phyloP scores from a whole-genome alignment of 164 flowering plant species.

The Echeveria elegans region DNA sequence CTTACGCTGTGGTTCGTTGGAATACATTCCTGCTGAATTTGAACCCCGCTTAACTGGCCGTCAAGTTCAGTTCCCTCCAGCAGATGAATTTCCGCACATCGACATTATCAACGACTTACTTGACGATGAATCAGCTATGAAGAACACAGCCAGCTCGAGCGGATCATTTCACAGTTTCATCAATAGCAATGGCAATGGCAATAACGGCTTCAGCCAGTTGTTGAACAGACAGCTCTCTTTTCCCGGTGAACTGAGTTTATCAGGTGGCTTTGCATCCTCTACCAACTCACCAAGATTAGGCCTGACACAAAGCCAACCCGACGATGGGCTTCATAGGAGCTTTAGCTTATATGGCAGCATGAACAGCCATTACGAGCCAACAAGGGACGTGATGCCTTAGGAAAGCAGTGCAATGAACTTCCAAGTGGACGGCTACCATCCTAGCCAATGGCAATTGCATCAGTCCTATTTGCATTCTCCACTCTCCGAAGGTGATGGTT shows the following conservation, averaged over 20 bases:
- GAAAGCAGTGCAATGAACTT: constrained; percentile 34
- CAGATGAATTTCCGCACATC: constrained; percentile 94
- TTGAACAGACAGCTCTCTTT: constrained; percentile 49
- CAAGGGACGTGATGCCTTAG: background rate
- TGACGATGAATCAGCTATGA: constrained; percentile 60
- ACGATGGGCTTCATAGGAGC: constrained; percentile 34
- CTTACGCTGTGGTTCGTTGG: constrained; percentile 18
- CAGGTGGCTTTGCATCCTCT: constrained; percentile 31
- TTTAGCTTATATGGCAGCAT: constrained; percentile 28
- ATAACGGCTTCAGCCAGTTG: constrained; percentile 15
- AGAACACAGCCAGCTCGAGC: constrained; percentile 21
- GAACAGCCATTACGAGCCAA: constrained; percentile 4
- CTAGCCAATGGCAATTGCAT: constrained; percentile 55
- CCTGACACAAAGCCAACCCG: constrained; percentile 46
- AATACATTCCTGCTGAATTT: constrained; percentile 25
- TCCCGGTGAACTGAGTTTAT: constrained; percentile 36
- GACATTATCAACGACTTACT: constrained; percentile 88
- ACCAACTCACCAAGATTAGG: constrained; percentile 46
- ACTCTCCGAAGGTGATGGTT: constrained; percentile 37
- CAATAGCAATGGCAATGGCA: constrained; percentile 18
- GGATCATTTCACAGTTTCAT: constrained; percentile 18
- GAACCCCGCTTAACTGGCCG: constrained; percentile 36
- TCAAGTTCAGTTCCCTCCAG: constrained; percentile 39
- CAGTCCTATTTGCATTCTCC: constrained; percentile 35
- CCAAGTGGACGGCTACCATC: constrained; percentile 48